Evolutionary conservation across 1,139 yeast species (phyloP).

Genomic region (Debaryomyces nepalensis): DNA sequence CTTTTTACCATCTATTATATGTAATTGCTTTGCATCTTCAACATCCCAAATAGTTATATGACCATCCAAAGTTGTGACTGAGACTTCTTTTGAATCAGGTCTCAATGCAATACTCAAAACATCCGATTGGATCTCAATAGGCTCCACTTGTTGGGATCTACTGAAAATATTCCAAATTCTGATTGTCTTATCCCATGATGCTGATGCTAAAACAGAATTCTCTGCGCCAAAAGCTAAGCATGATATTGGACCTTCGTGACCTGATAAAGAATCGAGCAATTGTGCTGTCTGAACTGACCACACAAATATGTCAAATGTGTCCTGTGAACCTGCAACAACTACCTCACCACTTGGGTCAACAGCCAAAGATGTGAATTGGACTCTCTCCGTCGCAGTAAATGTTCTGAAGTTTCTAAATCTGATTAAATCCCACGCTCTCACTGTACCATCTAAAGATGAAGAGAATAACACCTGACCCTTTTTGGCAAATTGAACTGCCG

Average conservation of each 20-base stretch:
- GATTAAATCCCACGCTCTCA: conserved; percentile 94
- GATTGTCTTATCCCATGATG: conserved; percentile 96
- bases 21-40: conserved; percentile 78
- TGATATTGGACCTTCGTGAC: conserved; percentile 96
- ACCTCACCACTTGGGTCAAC: conserved; percentile 98
- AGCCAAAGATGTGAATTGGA: conserved; percentile 87
- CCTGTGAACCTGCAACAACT: conserved; percentile 93
- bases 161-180: conserved; percentile 93
- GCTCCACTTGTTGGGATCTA: conserved; percentile 85
- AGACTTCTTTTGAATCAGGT: conserved; percentile 90
- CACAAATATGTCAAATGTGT: conserved; percentile 85
- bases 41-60: conserved; percentile 83
- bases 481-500: conserved; percentile 84
- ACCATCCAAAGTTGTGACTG: conserved; percentile 90
- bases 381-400: conserved; percentile 86
- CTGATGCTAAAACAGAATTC: conserved; percentile 79
- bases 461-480: conserved; percentile 90
- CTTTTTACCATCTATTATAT: conserved; percentile 81
- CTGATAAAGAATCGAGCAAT: conserved; percentile 80
- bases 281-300: conserved; percentile 99
- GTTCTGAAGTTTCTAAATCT: conserved; percentile 94
- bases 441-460: conserved; percentile 93
- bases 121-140: conserved; percentile 82
- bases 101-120: conserved; percentile 84
- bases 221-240: conserved; percentile 85